Base-by-base conservation (phyloP, 306 rosid species). In the Gynostemma pentaphyllum region DNA sequence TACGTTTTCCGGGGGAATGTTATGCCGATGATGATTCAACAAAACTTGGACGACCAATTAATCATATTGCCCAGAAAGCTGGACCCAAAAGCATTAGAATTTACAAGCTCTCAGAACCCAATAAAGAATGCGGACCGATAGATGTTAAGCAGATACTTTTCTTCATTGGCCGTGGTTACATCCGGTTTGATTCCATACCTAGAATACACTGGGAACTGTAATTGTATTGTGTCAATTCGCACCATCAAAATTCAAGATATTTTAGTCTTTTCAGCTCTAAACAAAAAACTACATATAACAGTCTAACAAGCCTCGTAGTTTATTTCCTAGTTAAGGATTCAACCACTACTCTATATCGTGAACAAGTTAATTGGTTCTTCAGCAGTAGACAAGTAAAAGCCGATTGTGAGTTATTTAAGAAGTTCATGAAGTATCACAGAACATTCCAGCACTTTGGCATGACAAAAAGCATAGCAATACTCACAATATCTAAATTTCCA, bases 401-500 rank as follows among this genome's bases (percentile, higher is more conserved):
- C 1, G 39, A n/a, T n/a, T 30, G 7, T 4, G 42, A 13, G 24
- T 22, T 7, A 54, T 54, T 16, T 54, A 9, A 8, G 42, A 54
- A 30, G 42, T 16, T 54, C 24, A n/a, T 30, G 12, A 3, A n/a
- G 40, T 18, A 54, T 28, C 30, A 30, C 41, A 54, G 14, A 54
- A 54, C 41, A 54, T 29, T 9, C 24, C 61, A 53, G 61, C 61
- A 15, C 13, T 53, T 53, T 53, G 61, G 41, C n/a, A 53, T 29
- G 11, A n/a, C 18, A 14, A 19, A 53, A n/a, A 28, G 42, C 24
- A 54, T 54, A 30, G 19, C 62, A 54, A 30, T n/a, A n/a, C 13
- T 16, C 6, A 14, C 10, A 27, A 27, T 1, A 14, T 27, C 26
- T 52, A 29, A 2, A 14, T 0, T 27, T 52, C 1, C 28, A 27